Evolutionary conservation across 129 eudicot species (phyloP).

Genomic region (Pittosporum tobira): DNA sequence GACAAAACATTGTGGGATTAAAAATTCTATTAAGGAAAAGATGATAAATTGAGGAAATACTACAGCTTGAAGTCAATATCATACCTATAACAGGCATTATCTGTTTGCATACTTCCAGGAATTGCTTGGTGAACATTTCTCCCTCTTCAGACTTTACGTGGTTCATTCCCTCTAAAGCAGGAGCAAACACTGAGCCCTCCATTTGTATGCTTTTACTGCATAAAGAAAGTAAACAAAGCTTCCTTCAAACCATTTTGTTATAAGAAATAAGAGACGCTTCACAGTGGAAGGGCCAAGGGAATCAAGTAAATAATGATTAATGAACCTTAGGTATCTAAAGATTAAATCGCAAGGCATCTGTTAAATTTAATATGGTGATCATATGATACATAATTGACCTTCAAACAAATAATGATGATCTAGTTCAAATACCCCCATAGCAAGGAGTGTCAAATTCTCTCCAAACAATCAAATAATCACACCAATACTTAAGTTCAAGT

Average conservation of each 20-base stretch:
- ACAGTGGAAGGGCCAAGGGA: neutral
- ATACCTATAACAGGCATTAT: constrained; percentile 85
- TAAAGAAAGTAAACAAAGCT: neutral
- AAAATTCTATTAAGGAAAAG: neutral
- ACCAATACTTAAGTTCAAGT: neutral
- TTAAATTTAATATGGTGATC: neutral
- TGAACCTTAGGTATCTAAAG: too few relatives aligned
- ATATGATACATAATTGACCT: neutral
- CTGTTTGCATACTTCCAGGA: constrained; percentile 89
- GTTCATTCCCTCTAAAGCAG: constrained; percentile 83
- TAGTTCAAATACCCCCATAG: neutral
- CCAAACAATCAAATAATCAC: neutral
- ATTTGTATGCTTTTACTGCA: constrained; percentile 30
- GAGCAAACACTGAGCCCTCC: constrained; percentile 76
- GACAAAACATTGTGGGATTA: too few relatives aligned
- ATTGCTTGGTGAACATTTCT: constrained; percentile 74
- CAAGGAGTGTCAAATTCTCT: neutral
- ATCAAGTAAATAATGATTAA: neutral
- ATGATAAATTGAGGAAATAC: neutral
- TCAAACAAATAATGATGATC: neutral
- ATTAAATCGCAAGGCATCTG: neutral
- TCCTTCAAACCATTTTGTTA: too few relatives aligned
- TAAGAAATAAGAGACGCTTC: neutral
- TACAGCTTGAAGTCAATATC: constrained; percentile 1
- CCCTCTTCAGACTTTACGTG: constrained; percentile 79